These are phyloP conservation scores for Phytophthora nicotianae DNA, from an alignment of 352 stramenopile genomes.

Conservation along the genomic window DNA sequence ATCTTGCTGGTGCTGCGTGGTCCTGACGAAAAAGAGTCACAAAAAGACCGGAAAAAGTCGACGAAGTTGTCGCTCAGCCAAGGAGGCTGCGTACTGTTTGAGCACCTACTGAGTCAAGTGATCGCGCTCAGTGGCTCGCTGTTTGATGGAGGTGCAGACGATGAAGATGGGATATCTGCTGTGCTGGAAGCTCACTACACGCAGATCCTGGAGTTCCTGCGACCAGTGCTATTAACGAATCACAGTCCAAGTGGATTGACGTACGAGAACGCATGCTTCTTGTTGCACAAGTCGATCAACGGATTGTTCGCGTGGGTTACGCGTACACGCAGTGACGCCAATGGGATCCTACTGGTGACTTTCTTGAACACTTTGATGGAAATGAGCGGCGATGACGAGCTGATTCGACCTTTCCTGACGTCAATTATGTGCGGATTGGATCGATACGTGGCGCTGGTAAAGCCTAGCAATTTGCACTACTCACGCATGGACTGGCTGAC, in stretches of 20 bases:
- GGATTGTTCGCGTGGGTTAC: conserved; percentile 56
- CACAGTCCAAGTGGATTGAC: conserved; percentile 43
- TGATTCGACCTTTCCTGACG: conserved; percentile 69
- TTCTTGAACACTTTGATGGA: conserved; percentile 64
- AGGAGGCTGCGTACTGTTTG: conserved; percentile 71
- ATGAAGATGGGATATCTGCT: conserved; percentile 54
- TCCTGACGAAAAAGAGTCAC: conserved; percentile 19
- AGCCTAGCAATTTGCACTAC: conserved; percentile 40
- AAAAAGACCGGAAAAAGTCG: conserved; percentile 30
- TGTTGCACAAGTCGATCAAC: conserved; percentile 69
- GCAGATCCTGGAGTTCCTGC: conserved; percentile 47
- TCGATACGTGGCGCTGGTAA: conserved; percentile 38
- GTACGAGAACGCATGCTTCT: conserved; percentile 68
- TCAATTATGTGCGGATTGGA: conserved; percentile 60
- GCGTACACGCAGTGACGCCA: conserved; percentile 42
- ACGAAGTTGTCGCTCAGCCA: conserved; percentile 43
- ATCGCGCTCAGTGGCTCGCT: conserved; percentile 41
- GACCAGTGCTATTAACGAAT: conserved; percentile 50
- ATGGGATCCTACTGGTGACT: conserved; percentile 41
- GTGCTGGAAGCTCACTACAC: conserved; percentile 60
- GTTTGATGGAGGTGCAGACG: conserved; percentile 34
- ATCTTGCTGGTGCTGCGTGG: conserved; percentile 44
- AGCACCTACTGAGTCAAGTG: conserved; percentile 60
- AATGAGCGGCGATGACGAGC: conserved; percentile 59
- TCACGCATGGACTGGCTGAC: conserved; percentile 64